Evolutionary conservation across 2,329 filamentous ascomycete species (phyloP), one percentile per base, ranked within the genome.

Genomic region (Aspergillus fumigatiaffinis): DNA sequence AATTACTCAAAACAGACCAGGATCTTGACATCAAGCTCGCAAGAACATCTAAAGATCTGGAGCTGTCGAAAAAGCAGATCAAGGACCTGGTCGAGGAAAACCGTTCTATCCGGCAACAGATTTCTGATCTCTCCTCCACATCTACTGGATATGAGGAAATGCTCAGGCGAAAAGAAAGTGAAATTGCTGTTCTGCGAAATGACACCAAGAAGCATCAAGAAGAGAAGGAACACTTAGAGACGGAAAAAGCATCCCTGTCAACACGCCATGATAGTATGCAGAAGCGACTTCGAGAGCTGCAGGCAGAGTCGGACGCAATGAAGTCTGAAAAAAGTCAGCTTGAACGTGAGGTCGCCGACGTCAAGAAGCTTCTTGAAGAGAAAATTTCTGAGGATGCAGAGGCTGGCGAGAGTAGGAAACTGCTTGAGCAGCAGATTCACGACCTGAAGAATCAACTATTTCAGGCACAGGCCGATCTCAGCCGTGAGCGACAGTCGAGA

Each of bases 111-210:
- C 88, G 95, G 54, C 85, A 92, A 66, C 92, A 97, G 67, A 86
- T 99, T 53, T 84, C 89, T 0, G 87, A 96, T 63, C 80, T 99
- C 20, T 94, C 94, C 0, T 87, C 91, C 51, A 97, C 93, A 0
- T 96, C 93, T 0, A 95, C 92, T 0, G 91, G 92, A 69, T 97
- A 96, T 63, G 94, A 99, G 74, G 93, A 97, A 66, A 84, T 97
- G 47, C 89, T 99, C 25, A 85, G 92, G 25, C 88, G 90, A 58
- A 99, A 97, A 72, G 94, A 99, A 71, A 96, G 92, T 72, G 95
- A 99, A 70, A 80, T 99, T 21, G 84, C 88, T 0, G 82, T 97
- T 49, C 82, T 97, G 35, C 91, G 92, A 65, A 86, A 87, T 10
- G 94, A 99, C 71, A 85, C 92, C 61, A 90, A 89, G 71, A 91